Conservation (phyloP, 768 basidiomycete genomes). For the Tylopilus felleus region DNA sequence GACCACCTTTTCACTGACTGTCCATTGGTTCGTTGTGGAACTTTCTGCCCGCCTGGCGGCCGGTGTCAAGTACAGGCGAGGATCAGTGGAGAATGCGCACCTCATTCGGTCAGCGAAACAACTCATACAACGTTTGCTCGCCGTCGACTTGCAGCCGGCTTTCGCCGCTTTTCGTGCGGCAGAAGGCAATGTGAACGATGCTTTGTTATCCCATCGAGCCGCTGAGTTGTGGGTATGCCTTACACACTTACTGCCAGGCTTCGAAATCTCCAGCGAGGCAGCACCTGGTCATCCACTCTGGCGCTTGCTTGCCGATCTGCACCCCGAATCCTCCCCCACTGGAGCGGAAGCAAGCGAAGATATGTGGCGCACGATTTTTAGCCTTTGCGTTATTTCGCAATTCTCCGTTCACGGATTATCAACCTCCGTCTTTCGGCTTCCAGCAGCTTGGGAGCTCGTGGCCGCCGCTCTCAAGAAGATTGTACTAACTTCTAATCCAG, state of each 20-base stretch:
- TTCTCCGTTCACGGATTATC: conserved; percentile 59
- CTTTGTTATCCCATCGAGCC: conserved; percentile 39
- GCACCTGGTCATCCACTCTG: conserved; percentile 41
- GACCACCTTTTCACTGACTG: conserved; percentile 36
- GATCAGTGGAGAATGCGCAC: conserved; percentile 23
- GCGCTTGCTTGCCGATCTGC: conserved; percentile 37
- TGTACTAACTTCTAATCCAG: conserved; percentile 47
- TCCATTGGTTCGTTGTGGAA: conserved; percentile 68
- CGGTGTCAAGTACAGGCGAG: conserved; percentile 26
- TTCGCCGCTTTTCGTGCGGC: conserved; percentile 19
- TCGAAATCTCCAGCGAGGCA: conserved; percentile 15
- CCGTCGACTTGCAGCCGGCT: conserved; percentile 43
- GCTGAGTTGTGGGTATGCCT: conserved; percentile 76
- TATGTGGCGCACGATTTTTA: conserved; percentile 70
- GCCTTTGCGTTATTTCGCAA: conserved; percentile 72
- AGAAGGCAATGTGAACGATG: conserved; percentile 30
- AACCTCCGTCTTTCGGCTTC: conserved; percentile 38
- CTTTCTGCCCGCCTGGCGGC: conserved; percentile 40
- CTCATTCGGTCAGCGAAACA: conserved; percentile 31
- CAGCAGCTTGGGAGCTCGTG: conserved; percentile 67
- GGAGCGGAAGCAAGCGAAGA: conserved; percentile 55
- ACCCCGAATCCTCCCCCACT: conserved; percentile 31
- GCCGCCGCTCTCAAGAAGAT: conserved; percentile 55
- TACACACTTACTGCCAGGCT: conserved; percentile 49
- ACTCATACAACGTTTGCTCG: conserved; percentile 52